Conservation (phyloP, 2,329 filamentous ascomycete genomes). For the Lojkania enalia region DNA sequence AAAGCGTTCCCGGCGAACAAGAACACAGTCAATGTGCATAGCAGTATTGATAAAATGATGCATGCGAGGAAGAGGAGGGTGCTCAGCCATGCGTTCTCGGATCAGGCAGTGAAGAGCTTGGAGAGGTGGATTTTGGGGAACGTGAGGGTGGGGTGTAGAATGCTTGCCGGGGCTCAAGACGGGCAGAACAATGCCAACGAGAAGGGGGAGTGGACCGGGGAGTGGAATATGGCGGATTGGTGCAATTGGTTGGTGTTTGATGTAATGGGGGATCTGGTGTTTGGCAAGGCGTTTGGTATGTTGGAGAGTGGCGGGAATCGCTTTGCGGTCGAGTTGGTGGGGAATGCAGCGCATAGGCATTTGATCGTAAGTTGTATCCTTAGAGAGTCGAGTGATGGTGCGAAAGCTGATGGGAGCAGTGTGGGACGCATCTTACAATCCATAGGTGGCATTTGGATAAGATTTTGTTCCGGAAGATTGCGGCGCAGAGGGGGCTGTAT, state of each 20-base stretch:
- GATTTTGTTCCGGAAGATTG: constrained; percentile 50
- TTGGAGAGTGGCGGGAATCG: constrained; percentile 47
- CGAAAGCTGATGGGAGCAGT: constrained; percentile 33
- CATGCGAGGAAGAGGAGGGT: constrained; percentile 54
- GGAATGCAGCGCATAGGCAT: constrained; percentile 51
- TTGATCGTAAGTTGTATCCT: constrained; percentile 42
- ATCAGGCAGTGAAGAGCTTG: constrained; percentile 50
- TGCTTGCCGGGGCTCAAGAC: constrained; percentile 26
- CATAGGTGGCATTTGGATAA: constrained; percentile 50
- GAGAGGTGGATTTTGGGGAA: constrained; percentile 52
- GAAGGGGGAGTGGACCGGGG: constrained; percentile 45
- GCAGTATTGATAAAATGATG: constrained; percentile 49
- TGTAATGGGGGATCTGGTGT: constrained; percentile 55
- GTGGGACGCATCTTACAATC: constrained; percentile 49
- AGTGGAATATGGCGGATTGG: constrained; percentile 51
- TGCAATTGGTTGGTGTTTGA: constrained; percentile 54
- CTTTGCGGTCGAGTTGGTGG: constrained; percentile 47
- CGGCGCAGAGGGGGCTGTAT: constrained; percentile 45
- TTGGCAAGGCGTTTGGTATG: constrained; percentile 52
- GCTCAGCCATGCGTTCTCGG: constrained; percentile 52
- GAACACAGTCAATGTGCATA: constrained; percentile 49
- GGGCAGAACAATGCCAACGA: constrained; percentile 14
- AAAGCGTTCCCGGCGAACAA: constrained; percentile 50
- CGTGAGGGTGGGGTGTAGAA: constrained; percentile 46
- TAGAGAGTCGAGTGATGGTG: background rate